Evolutionary conservation across 495 filamentous ascomycete genomes (phyloP), one percentile per base, ranked within the genome.

Genomic region (Xylaria palmicola): DNA sequence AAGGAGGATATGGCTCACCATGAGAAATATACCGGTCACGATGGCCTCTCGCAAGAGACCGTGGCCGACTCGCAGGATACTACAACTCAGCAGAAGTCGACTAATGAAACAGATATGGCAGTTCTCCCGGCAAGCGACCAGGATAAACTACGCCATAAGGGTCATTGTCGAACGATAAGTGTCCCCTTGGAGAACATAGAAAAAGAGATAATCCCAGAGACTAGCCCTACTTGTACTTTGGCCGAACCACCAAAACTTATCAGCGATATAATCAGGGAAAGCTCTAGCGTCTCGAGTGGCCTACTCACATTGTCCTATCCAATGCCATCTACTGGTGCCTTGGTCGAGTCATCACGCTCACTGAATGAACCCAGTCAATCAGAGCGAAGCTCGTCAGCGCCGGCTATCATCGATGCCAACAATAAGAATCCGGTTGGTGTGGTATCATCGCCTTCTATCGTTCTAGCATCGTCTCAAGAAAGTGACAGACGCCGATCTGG

Each of bases 131-230:
- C 22, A 1, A 30, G 51, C 56, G 12, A 56, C 36, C 17, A 52
- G 34, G 10, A 51, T 59, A 22, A 63, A 55, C 15, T 59, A 50
- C 0, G 40, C 34, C 3, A 47, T 44, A 4, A 26, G 27, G 29
- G 43, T n/a, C 20, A 51, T 43, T 49, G 68, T 20, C 65, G 66
- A n/a, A 40, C 52, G 15, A 41, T 65, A 15, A 56, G 34, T 34
- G 52, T 45, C 13, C 50, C 50, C 4, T 2, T 39, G 24, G 50
- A 59, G 15, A 63, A 56, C 22, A 6, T 56, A 4, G 68, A 69
- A 27, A 68, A 43, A 15, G 76, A 74, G 6, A 73, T 66, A 1
- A 74, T 75, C 9, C 77, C 75, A 2, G 75, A 75, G 53, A 77
- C 76, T 4, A 78, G 75, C 41, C 77, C 74, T 45, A 49, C 53